Evolutionary conservation across 805 yeast species (phyloP).

Genomic region (Saccharomyces mikatae): DNA sequence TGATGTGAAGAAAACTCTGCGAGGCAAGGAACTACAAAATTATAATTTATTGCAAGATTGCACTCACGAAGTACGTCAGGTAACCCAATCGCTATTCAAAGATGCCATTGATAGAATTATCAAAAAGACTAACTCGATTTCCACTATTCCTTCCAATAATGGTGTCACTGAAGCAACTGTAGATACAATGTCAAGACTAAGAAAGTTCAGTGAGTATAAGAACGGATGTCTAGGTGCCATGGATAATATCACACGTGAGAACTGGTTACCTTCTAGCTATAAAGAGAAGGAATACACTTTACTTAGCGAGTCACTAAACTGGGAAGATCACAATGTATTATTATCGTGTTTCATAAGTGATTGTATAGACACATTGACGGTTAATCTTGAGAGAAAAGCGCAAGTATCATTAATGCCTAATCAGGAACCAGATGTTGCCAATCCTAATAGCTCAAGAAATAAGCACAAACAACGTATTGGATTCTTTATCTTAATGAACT

Average conservation of each 20-base stretch:
- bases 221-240: conserved; percentile 44
- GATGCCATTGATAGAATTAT: conserved; percentile 54
- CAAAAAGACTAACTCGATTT: conserved; percentile 37
- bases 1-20: conserved; percentile 29
- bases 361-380: conserved; percentile 63
- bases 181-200: conserved; percentile 60
- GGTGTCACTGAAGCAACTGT: conserved; percentile 66
- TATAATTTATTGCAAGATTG: conserved; percentile 22
- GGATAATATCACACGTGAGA: conserved; percentile 45
- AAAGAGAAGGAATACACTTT: conserved; percentile 23
- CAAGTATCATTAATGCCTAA: conserved; percentile 21
- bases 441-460: conserved; percentile 15
- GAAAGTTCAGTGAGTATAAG: conserved; percentile 56
- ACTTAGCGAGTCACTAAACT: conserved; percentile 5
- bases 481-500: conserved; percentile 58
- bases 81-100: conserved; percentile 40
- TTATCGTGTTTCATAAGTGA: conserved; percentile 68
- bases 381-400: conserved; percentile 55
- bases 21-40: conserved; percentile 17
- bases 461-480: conserved; percentile 45
- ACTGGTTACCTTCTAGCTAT: conserved; percentile 57
- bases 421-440: conserved; percentile 19
- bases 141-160: conserved; percentile 52
- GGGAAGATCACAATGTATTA: conserved; percentile 37
- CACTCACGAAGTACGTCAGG: conserved; percentile 15